Conservation (phyloP, 176 grass and related monocot species). For the Triticum turgidum region DNA sequence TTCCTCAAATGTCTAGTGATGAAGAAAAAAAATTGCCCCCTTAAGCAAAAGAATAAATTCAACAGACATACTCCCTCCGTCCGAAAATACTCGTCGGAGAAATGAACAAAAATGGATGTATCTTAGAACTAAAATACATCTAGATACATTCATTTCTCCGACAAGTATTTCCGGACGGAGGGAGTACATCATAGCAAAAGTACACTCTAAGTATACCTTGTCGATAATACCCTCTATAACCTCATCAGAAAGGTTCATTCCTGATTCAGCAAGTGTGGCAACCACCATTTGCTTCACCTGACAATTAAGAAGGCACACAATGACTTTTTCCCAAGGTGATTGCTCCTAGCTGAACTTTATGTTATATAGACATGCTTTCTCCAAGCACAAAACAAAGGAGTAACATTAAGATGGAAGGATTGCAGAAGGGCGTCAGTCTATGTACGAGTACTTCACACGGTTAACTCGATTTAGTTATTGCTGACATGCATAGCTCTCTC, state of each 20-base stretch:
- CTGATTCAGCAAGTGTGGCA: slow-evolving; percentile 69
- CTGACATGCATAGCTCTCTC: background rate
- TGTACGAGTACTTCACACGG: background rate
- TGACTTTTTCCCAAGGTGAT: slow-evolving; percentile 12
- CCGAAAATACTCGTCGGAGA: too few species aligned
- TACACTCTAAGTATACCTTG: slow-evolving; percentile 41
- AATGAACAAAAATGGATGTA: too few species aligned
- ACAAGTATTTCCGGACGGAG: too few species aligned
- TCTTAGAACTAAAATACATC: too few species aligned
- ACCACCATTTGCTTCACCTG: slow-evolving; percentile 89
- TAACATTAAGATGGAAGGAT: background rate
- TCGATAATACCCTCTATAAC: slow-evolving; percentile 71
- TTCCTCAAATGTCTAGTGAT: slow-evolving; percentile 66
- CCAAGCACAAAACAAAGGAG: slow-evolving; percentile 21
- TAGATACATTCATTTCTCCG: too few species aligned
- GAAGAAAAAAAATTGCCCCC: background rate
- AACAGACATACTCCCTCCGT: background rate
- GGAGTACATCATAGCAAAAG: background rate
- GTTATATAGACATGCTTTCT: slow-evolving; percentile 20
- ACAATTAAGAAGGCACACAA: slow-evolving; percentile 33
- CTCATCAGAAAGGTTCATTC: slow-evolving; percentile 74
- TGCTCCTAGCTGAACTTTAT: background rate
- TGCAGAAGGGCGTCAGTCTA: background rate
- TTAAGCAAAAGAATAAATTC: slow-evolving; percentile 30
- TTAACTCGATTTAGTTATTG: slow-evolving; percentile 3